Conservation (phyloP, 2,329 filamentous ascomycete species). For the Fusarium pseudoanthophilum region DNA sequence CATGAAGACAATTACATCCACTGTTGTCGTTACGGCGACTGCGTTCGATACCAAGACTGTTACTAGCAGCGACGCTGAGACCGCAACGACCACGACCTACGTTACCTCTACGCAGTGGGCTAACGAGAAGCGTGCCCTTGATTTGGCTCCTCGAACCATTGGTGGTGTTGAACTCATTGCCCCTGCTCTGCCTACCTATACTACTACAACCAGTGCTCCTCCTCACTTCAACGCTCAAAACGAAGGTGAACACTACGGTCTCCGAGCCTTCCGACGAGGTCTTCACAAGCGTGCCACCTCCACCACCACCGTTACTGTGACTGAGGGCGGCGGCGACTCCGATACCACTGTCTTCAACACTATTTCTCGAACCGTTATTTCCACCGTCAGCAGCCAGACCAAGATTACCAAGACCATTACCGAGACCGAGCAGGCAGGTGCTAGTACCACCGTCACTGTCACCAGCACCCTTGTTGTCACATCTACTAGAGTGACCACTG, state of each 20-base stretch:
- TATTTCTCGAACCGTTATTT: constrained; percentile 48
- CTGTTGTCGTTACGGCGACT: constrained; percentile 50
- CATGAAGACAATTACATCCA: constrained; percentile 45
- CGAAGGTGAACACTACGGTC: constrained; percentile 25
- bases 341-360: constrained; percentile 44
- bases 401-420: constrained; percentile 48
- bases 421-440: constrained; percentile 49
- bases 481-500: constrained; percentile 49
- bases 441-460: constrained; percentile 52
- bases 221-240: constrained; percentile 14
- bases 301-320: constrained; percentile 49
- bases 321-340: constrained; percentile 36
- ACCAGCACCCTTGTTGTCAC: constrained; percentile 53
- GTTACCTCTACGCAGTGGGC: constrained; percentile 49
- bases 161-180: constrained; percentile 30
- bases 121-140: constrained; percentile 49
- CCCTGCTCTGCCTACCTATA: constrained; percentile 32
- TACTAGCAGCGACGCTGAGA: constrained; percentile 49
- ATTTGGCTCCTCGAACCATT: constrained; percentile 44
- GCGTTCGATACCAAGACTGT: constrained; percentile 51
- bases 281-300: constrained; percentile 51
- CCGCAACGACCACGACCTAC: constrained; percentile 51
- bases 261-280: constrained; percentile 32
- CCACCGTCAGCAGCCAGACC: constrained; percentile 46
- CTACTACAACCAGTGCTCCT: constrained; percentile 34